These are phyloP conservation scores for Bromus sterilis DNA, from an alignment of 176 grass and related monocot genomes.

Conservation along the genomic window DNA sequence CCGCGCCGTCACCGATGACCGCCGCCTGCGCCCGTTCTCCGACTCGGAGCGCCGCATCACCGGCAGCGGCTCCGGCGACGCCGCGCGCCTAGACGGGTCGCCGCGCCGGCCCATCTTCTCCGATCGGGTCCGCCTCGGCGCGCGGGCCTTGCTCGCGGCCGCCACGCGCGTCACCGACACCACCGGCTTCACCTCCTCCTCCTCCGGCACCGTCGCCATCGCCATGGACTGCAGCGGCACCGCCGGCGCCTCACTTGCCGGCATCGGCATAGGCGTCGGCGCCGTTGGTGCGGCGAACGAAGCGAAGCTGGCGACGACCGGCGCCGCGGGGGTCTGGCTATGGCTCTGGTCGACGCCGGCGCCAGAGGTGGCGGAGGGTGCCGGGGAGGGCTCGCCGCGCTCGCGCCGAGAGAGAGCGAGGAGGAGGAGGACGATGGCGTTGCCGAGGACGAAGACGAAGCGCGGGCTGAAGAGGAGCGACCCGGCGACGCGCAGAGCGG, in stretches of 20 bases:
- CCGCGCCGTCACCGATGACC: conserved; percentile 20
- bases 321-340: background rate
- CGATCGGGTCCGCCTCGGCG: conserved; percentile 46
- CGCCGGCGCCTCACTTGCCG: background rate
- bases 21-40: conserved; percentile 34
- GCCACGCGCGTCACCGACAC: background rate
- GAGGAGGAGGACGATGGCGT: conserved; percentile 83
- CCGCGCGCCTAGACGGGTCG: background rate
- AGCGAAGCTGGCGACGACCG: background rate
- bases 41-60: conserved; percentile 54
- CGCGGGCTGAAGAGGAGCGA: conserved; percentile 52
- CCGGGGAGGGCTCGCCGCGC: conserved; percentile 28
- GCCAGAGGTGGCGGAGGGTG: background rate
- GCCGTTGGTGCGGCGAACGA: background rate
- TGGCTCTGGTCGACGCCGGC: background rate
- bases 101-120: conserved; percentile 42
- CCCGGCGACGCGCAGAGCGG: conserved; percentile 23
- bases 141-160: conserved; percentile 15
- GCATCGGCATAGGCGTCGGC: background rate
- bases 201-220: conserved; percentile 23
- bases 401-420: conserved; percentile 49
- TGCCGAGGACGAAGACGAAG: conserved; percentile 68
- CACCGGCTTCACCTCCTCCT: conserved; percentile 23
- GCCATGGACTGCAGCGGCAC: background rate
- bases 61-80: conserved; percentile 22